Percentiles rank a stretch among this genome's conserved stretches.
These are phyloP conservation scores for Zygosaccharomyces bailii DNA, from an alignment of 805 yeast genomes.

Conservation along the genomic window DNA sequence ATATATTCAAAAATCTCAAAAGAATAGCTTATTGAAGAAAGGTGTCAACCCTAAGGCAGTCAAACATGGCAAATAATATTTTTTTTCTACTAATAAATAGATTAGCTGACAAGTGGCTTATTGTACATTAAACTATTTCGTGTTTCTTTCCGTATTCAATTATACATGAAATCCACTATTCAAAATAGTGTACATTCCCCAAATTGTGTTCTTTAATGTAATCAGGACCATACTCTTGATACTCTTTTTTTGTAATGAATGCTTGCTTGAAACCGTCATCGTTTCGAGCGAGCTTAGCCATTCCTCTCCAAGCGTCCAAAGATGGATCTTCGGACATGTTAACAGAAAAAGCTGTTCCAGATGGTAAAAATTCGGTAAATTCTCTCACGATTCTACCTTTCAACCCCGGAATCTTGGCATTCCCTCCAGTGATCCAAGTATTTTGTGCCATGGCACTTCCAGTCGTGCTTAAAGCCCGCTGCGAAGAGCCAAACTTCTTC, in stretches of 20 bases:
- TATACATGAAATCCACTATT: constrained; percentile 13
- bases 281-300: constrained; percentile 71
- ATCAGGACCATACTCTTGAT: constrained; percentile 85
- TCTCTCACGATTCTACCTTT: constrained; percentile 66
- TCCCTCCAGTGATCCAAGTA: constrained; percentile 85
- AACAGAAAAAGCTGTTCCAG: constrained; percentile 56
- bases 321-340: constrained; percentile 64
- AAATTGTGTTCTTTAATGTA: constrained; percentile 82
- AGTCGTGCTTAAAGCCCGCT: constrained; percentile 39
- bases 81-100: constrained; percentile 2
- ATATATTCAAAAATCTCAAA: constrained; percentile 65
- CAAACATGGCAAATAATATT: constrained; percentile 10
- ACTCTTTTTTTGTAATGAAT: constrained; percentile 65
- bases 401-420: constrained; percentile 61
- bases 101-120: background rate
- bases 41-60: constrained; percentile 64
- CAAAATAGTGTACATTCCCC: constrained; percentile 50
- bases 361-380: constrained; percentile 67
- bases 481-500: constrained; percentile 58
- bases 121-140: constrained; percentile 9
- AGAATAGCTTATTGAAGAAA: constrained; percentile 59
- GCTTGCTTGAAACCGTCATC: constrained; percentile 43
- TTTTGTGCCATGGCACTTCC: constrained; percentile 43
- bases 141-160: constrained; percentile 3
- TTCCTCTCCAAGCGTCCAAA: constrained; percentile 90